phyloP scores from a whole-genome alignment of 495 filamentous ascomycete species.

The Extremus antarcticus region DNA sequence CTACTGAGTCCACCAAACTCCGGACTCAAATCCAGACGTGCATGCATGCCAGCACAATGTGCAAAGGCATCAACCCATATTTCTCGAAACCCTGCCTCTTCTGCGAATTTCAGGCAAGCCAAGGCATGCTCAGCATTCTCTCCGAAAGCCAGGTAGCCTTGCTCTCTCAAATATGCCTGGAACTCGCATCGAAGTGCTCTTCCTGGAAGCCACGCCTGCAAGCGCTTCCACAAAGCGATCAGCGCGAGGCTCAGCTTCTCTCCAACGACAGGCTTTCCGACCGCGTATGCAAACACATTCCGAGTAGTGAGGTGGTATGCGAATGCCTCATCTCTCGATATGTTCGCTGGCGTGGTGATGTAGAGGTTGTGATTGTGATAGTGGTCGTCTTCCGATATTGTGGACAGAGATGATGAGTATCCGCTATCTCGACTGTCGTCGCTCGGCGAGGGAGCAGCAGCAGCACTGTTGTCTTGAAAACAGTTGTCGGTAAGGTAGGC shows the following conservation, averaged over 20 bases:
- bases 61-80: constrained; percentile 54
- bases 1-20: constrained; percentile 51
- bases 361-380: constrained; percentile 42
- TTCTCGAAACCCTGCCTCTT: constrained; percentile 42
- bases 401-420: constrained; percentile 10
- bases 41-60: constrained; percentile 58
- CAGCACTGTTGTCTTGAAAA: constrained; percentile 10
- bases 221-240: constrained; percentile 44
- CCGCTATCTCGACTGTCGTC: constrained; percentile 2
- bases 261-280: constrained; percentile 50
- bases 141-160: constrained; percentile 52
- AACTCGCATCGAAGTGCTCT: constrained; percentile 22
- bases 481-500: constrained; percentile 40
- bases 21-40: constrained; percentile 36
- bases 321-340: constrained; percentile 40
- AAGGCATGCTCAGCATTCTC: constrained; percentile 49
- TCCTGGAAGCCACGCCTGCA: constrained; percentile 39
- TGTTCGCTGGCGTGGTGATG: constrained; percentile 45
- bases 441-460: background rate
- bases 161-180: constrained; percentile 44
- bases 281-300: constrained; percentile 60
- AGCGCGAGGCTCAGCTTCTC: constrained; percentile 45
- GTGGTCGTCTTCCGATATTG: background rate
- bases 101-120: constrained; percentile 50
- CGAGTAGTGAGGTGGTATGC: constrained; percentile 50